Evolutionary conservation across 257 asterid species (phyloP), one percentile per base, ranked within the genome.

Genomic region (Petunia axillaris): DNA sequence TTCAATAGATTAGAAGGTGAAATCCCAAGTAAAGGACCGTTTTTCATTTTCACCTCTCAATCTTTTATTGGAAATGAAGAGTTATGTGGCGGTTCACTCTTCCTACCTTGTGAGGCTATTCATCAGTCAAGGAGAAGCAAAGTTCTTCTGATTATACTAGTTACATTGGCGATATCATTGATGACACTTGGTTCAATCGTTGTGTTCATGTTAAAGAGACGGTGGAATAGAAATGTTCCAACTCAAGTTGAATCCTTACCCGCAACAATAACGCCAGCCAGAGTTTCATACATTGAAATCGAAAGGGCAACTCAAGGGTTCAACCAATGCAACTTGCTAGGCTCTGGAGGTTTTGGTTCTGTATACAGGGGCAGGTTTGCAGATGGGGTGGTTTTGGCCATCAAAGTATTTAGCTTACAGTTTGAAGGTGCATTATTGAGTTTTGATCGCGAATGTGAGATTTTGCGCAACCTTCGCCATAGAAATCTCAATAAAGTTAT

Each of bases 1-100:
- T 67, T 79, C 50, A 86, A 86, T 78, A 70, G 52, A 15, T 82
- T 88, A 55, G 71, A 82, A 64, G 91, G 91, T 40, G 84, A 79
- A 78, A 63, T 88, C n/a, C 91, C 91, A 16, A 78, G 10, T 39
- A 78, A 81, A 46, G 89, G 91, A 25, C 75, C 81, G 37, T 88
- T 88, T 54, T 40, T 78, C 2, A 86, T 82, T 53, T 82, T 85
- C 14, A 80, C 88, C 25, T 65, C 81, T 73, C 80, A 38, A 43
- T 78, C 85, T 70, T 86, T 82, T 46, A 8, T 64, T 6, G 86
- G 86, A 53, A 78, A 82, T 63, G 8, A 63, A 52, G 87, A 39
- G 16, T 48, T 86, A 7, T 86, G 87, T 2, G 82, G 87, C 7
- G 46, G 35, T 78, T 53, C 77, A 9, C 75, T 67, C 43, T n/a